Evolutionary conservation across 345 rosid species (phyloP).

Genomic region (Triadica sebifera): DNA sequence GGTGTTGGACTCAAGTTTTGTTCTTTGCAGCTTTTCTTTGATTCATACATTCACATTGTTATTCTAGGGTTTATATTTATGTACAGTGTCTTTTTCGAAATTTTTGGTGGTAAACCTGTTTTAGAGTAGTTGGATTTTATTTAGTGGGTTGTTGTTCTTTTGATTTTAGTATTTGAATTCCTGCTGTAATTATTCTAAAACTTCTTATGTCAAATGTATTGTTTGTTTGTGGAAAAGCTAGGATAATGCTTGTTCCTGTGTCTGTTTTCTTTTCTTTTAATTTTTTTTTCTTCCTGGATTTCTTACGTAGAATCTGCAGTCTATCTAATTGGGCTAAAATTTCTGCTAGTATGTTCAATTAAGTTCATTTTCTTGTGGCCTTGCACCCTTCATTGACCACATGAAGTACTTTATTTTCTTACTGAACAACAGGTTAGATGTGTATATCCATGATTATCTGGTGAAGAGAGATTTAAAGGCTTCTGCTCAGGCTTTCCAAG

Average conservation of each 20-base stretch:
- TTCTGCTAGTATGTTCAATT: conserved; percentile 2
- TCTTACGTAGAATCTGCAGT: conserved; percentile 14
- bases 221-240: neutral
- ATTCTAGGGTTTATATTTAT: conserved; percentile 41
- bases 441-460: conserved; percentile 92
- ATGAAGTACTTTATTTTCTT: neutral
- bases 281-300: neutral
- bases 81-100: conserved; percentile 8
- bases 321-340: conserved; percentile 7
- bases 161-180: neutral
- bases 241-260: too few relatives aligned
- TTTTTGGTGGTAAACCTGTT: conserved; percentile 1
- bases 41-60: conserved; percentile 14
- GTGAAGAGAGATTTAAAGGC: conserved; percentile 94
- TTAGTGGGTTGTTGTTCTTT: too few relatives aligned
- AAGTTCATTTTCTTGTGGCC: conserved; percentile 1
- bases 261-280: neutral
- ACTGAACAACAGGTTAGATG: conserved; percentile 73
- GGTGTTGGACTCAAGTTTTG: conserved; percentile 26
- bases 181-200: conserved; percentile 2
- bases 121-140: too few relatives aligned
- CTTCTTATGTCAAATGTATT: neutral
- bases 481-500: conserved; percentile 96
- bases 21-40: conserved; percentile 20
- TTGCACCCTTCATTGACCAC: neutral